Conservation (phyloP, 2,329 filamentous ascomycete genomes). For the Ascochyta pisi region DNA sequence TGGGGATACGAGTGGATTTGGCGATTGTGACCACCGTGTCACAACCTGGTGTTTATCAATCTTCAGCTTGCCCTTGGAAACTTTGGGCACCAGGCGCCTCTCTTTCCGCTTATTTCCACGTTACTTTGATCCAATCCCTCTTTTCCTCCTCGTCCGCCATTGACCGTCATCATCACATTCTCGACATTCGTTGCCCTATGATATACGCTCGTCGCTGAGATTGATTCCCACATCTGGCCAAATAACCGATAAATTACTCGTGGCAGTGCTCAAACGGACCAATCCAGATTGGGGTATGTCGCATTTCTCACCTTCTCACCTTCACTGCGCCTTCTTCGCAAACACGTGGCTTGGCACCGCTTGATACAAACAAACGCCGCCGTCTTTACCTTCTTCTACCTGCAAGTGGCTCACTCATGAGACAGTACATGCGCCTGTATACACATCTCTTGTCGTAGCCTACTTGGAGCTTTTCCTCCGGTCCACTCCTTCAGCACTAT, state of each 20-base stretch:
- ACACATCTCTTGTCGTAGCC: slow-evolving; percentile 26
- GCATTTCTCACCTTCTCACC: slow-evolving; percentile 26
- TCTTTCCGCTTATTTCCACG: background rate
- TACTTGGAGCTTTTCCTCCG: slow-evolving; percentile 39
- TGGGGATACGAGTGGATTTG: background rate
- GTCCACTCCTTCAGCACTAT: slow-evolving; percentile 43
- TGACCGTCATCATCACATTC: slow-evolving; percentile 2
- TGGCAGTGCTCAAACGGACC: slow-evolving; percentile 2
- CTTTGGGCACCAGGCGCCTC: background rate
- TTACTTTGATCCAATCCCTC: background rate
- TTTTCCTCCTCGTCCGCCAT: background rate
- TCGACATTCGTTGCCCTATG: slow-evolving; percentile 2
- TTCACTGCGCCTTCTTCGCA: slow-evolving; percentile 30
- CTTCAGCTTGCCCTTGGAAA: background rate
- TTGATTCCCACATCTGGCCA: slow-evolving; percentile 5
- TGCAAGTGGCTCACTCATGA: slow-evolving; percentile 25
- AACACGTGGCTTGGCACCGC: slow-evolving; percentile 34
- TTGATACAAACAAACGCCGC: slow-evolving; percentile 30
- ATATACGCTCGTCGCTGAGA: slow-evolving; percentile 2
- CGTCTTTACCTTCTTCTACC: slow-evolving; percentile 8
- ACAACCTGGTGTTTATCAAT: background rate
- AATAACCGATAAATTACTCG: slow-evolving; percentile 4
- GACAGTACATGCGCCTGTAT: slow-evolving; percentile 12
- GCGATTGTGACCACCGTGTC: slow-evolving; percentile 8
- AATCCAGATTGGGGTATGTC: slow-evolving; percentile 18